phyloP scores from a whole-genome alignment of 495 filamentous ascomycete genomes.

The Trypethelium eluteriae region DNA sequence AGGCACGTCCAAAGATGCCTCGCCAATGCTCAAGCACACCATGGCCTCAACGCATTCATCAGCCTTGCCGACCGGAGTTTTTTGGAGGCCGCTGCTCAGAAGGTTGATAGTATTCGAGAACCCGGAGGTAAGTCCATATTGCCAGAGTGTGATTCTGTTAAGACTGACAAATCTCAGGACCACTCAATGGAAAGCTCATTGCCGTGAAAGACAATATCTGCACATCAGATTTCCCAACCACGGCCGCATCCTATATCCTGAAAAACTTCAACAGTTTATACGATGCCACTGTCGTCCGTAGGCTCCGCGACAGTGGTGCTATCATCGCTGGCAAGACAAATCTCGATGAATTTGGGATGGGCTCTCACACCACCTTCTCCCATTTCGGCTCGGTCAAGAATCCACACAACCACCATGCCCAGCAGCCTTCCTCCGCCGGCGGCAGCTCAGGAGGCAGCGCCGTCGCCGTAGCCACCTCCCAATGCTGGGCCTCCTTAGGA shows the following conservation, averaged over 20 bases:
- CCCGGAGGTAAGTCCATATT: slow-evolving; percentile 12
- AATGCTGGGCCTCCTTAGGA: slow-evolving; percentile 74
- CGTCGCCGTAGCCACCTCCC: slow-evolving; percentile 64
- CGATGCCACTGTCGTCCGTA: slow-evolving; percentile 70
- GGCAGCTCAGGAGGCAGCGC: slow-evolving; percentile 95
- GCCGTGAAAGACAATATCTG: slow-evolving; percentile 90
- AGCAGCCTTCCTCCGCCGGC: slow-evolving; percentile 54
- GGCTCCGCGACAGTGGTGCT: slow-evolving; percentile 57
- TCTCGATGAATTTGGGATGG: slow-evolving; percentile 98
- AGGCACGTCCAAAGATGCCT: slow-evolving; percentile 27
- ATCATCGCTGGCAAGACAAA: slow-evolving; percentile 74
- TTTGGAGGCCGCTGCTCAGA: slow-evolving; percentile 18
- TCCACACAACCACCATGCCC: slow-evolving; percentile 22
- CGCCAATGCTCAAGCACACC: slow-evolving; percentile 21
- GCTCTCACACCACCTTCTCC: slow-evolving; percentile 76
- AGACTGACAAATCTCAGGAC: slow-evolving; percentile 10
- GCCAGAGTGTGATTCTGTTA: neutral
- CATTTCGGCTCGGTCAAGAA: slow-evolving; percentile 59
- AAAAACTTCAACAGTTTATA: slow-evolving; percentile 65
- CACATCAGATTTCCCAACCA: slow-evolving; percentile 60
- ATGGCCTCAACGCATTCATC: slow-evolving; percentile 33
- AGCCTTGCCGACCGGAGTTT: slow-evolving; percentile 17
- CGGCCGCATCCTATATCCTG: slow-evolving; percentile 74
- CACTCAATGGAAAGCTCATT: slow-evolving; percentile 49
- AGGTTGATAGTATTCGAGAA: slow-evolving; percentile 23